Conservation (phyloP, 2,329 filamentous ascomycete genomes). For the Nigrospora osmanthi region DNA sequence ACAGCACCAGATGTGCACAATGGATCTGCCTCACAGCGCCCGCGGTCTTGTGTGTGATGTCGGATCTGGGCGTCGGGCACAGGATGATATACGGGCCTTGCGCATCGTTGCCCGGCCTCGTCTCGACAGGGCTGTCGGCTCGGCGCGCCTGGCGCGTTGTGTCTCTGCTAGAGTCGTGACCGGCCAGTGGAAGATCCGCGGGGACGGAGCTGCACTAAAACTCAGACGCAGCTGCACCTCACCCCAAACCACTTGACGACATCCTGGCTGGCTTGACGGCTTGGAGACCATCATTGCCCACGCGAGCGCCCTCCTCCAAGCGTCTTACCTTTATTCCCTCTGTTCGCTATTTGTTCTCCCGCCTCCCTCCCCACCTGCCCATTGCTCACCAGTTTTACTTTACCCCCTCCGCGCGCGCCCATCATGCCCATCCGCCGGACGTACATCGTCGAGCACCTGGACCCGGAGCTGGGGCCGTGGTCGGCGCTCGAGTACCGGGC, state of each 20-base stretch:
- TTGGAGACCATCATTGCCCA: background rate
- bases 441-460: constrained; percentile 94
- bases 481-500: constrained; percentile 86
- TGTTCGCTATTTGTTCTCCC: background rate
- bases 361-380: background rate
- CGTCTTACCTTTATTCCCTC: background rate
- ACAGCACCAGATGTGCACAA: too few relatives aligned
- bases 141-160: background rate
- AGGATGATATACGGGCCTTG: too few relatives aligned
- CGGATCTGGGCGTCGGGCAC: too few relatives aligned
- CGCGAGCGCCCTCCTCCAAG: background rate
- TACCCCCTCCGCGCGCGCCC: background rate
- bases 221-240: background rate
- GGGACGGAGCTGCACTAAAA: background rate
- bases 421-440: constrained; percentile 44
- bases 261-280: background rate
- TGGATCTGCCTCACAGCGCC: too few relatives aligned
- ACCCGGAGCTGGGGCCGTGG: constrained; percentile 90
- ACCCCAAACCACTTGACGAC: background rate
- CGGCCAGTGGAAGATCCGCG: background rate
- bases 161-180: background rate
- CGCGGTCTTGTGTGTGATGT: too few relatives aligned
- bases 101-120: too few relatives aligned
- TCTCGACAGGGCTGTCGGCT: too few relatives aligned
- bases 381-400: background rate